A percentile compares a stretch with the other conserved stretches of the same genome.
phyloP scores from a whole-genome alignment of 139 green algal genomes.

The Pseudopediastrum boryanum region DNA sequence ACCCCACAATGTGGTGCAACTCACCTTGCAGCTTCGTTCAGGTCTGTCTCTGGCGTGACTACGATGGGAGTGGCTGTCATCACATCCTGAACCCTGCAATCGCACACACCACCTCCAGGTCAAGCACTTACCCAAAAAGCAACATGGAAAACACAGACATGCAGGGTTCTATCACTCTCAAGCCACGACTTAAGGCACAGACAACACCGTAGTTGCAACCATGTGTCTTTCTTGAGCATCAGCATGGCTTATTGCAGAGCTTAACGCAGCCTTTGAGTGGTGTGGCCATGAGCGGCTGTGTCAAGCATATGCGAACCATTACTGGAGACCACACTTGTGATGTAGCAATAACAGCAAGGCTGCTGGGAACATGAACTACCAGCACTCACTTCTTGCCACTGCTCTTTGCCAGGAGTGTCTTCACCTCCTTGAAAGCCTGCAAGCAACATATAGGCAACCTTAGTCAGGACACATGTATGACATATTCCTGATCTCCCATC shows the following conservation, averaged over 20 bases:
- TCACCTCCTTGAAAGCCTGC: conserved; percentile 74
- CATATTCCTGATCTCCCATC: no score
- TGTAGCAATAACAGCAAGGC: neutral
- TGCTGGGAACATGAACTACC: neutral
- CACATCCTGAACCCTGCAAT: conserved; percentile 74
- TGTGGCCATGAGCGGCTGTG: no score
- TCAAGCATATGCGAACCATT: no score
- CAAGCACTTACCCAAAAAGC: neutral
- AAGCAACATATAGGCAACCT: neutral
- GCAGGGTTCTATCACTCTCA: no score
- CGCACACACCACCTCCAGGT: neutral
- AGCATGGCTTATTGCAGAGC: no score
- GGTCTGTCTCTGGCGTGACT: conserved; percentile 62
- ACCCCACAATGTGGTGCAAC: no score
- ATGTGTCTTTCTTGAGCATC: no score
- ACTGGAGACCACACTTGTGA: no score
- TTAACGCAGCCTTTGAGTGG: no score
- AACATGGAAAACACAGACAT: neutral
- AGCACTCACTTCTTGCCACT: conserved; percentile 57
- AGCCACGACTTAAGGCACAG: no score
- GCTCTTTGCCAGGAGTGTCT: conserved; percentile 71
- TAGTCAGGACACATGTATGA: no score
- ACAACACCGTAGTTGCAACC: no score
- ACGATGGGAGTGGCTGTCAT: conserved; percentile 77
- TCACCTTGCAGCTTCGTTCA: conserved; percentile 70